A percentile compares a stretch with the other conserved stretches of the same genome.
Conservation (phyloP, 2,329 filamentous ascomycete genomes). For the Pseudocercospora eumusae region DNA sequence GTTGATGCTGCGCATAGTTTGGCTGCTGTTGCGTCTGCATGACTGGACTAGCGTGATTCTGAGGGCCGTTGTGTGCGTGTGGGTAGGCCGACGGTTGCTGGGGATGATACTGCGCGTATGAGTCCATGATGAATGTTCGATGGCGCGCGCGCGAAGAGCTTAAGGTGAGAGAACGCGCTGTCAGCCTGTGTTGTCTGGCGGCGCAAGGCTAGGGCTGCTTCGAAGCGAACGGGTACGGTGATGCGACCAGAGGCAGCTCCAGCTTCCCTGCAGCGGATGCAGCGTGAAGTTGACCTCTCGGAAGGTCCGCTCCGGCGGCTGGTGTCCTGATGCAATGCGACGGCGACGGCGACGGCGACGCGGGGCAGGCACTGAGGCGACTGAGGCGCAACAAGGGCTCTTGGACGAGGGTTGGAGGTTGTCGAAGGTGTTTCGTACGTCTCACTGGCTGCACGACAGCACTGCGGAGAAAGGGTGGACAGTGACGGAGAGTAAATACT, state of each 20-base stretch:
- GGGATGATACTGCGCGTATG: constrained; percentile 52
- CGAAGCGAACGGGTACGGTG: not conserved
- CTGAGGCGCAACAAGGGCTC: constrained; percentile 13
- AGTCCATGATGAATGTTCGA: constrained; percentile 46
- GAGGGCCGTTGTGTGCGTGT: constrained; percentile 53
- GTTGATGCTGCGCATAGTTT: constrained; percentile 58
- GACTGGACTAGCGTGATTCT: constrained; percentile 71
- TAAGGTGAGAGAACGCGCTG: constrained; percentile 26
- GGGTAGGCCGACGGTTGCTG: constrained; percentile 44
- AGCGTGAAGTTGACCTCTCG: constrained; percentile 23
- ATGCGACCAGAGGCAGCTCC: constrained; percentile 10
- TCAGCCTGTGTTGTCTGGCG: constrained; percentile 29
- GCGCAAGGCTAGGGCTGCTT: constrained; percentile 26
- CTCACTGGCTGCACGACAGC: constrained; percentile 27
- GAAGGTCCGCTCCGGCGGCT: constrained; percentile 19
- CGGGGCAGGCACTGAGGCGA: constrained; percentile 21
- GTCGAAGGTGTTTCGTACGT: constrained; percentile 25
- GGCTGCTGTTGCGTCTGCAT: constrained; percentile 67
- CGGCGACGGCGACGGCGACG: constrained; percentile 16
- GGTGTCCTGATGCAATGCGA: constrained; percentile 4
- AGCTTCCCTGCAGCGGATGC: constrained; percentile 20
- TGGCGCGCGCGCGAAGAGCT: constrained; percentile 19
- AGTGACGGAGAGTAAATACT: constrained; percentile 30
- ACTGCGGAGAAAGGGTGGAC: constrained; percentile 21
- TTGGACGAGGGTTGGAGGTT: constrained; percentile 19